These are phyloP conservation scores for Climacium dendroides DNA, from an alignment of 225 moss, liverwort and hornwort genomes.

Conservation along the genomic window DNA sequence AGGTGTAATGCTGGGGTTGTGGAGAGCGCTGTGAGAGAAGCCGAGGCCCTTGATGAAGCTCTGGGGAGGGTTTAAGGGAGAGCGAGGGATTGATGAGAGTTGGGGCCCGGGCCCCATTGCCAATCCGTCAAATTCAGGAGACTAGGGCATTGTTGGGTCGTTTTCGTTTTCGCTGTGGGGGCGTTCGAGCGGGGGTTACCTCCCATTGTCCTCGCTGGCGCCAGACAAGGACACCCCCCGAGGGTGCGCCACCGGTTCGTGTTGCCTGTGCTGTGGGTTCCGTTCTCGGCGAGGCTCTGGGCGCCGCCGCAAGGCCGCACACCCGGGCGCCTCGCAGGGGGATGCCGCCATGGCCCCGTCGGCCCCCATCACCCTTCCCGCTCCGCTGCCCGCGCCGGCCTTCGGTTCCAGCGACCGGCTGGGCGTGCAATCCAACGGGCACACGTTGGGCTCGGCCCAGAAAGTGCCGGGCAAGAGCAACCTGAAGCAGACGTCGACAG, in stretches of 20 bases:
- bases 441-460: slow-evolving; percentile 22
- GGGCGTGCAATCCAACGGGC: slow-evolving; percentile 51
- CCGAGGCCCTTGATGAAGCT: not conserved
- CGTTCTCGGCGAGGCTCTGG: slow-evolving; percentile 17
- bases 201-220: slow-evolving; percentile 73
- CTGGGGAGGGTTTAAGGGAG: not conserved
- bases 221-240: slow-evolving; percentile 83
- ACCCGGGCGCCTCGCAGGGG: slow-evolving; percentile 20
- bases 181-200: slow-evolving; percentile 1
- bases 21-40: not conserved
- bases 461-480: slow-evolving; percentile 83
- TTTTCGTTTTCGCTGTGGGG: not conserved
- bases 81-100: not conserved
- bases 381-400: slow-evolving; percentile 48
- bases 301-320: slow-evolving; percentile 24
- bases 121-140: not conserved
- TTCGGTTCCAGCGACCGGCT: slow-evolving; percentile 39
- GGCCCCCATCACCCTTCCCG: slow-evolving; percentile 58
- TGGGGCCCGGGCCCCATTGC: not conserved
- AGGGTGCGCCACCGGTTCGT: slow-evolving; percentile 53
- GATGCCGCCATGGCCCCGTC: slow-evolving; percentile 83
- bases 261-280: slow-evolving; percentile 45
- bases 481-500: slow-evolving; percentile 55
- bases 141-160: not conserved
- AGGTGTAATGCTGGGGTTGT: not conserved